Base-by-base conservation (phyloP, 495 filamentous ascomycete species). In the Bombardia bombarda region DNA sequence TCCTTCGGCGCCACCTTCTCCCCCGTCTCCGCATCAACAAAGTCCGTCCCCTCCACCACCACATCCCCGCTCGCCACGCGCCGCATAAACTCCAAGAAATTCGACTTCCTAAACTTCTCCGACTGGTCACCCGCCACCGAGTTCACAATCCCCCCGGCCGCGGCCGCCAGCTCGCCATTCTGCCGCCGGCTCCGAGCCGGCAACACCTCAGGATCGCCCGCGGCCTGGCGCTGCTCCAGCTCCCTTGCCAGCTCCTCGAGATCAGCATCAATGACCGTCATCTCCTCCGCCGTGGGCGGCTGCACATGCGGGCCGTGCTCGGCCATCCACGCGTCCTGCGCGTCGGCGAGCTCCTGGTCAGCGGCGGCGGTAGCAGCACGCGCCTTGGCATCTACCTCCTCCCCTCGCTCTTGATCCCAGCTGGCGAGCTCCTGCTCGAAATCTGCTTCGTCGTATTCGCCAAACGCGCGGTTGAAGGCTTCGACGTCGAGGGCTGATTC, bases 21-120 rank as follows among this genome's bases (percentile, higher is more conserved):
- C 23, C 58, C 58, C 0, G 61, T 58, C 0, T 37, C 33, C 20
- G 51, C 38, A 3, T 69, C 55, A 7, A 72, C 62, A 5, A 72
- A 50, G 38, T 55, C 43, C 25, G 64, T 56, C 24, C 60, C 62
- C 2, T 65, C 51, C 5, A 70, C 61, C 3, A 64, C 61, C 10
- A 72, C 48, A 38, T 72, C 56, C 22, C 41, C 40, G 38, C 58
- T 54, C 4, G 56, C 63, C 25, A 72, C 62, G 26, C 57, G 58
- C 21, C 61, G 59, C 69, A 72, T 70, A 19, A 72, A 49, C 28
- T 57, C 46, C 0, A 72, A 31, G 35, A 72, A 72, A 12, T 51
- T 49, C 7, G 69, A 72, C 22, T 67, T 61, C 38, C 58, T 63
- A 43, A 72, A 70, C 43, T 70, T 72, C 7, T 63, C 57, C 0